These are phyloP conservation scores for Boletellus deceptivus DNA, from an alignment of 1,284 basidiomycete genomes.

Conservation along the genomic window DNA sequence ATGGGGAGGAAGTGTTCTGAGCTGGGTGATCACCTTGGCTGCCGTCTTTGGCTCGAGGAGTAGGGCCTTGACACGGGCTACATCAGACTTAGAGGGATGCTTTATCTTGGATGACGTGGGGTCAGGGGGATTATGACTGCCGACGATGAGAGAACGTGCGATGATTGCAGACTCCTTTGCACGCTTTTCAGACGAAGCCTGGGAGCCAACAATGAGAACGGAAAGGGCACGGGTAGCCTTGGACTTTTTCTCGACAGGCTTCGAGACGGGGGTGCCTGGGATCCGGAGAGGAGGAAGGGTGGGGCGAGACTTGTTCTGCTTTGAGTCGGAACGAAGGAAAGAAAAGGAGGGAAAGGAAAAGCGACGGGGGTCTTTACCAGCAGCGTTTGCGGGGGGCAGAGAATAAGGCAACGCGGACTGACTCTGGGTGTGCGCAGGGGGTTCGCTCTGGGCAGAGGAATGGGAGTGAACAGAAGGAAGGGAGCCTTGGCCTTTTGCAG, in stretches of 20 bases:
- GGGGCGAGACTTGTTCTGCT: conserved; percentile 21
- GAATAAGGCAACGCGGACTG: conserved; percentile 30
- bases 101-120: conserved; percentile 34
- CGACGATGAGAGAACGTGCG: conserved; percentile 67
- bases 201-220: conserved; percentile 17
- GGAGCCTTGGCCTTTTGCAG: conserved; percentile 1
- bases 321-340: conserved; percentile 35
- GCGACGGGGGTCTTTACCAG: conserved; percentile 29
- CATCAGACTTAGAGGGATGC: conserved; percentile 45
- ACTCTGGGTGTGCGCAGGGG: conserved; percentile 26
- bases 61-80: conserved; percentile 69
- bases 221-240: conserved; percentile 33
- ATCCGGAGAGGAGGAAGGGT: conserved; percentile 9
- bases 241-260: conserved; percentile 34
- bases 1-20: conserved; percentile 50
- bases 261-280: conserved; percentile 9
- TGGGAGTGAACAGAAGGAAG: conserved; percentile 16
- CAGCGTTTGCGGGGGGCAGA: conserved; percentile 1
- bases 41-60: conserved; percentile 65
- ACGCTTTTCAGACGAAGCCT: conserved; percentile 48
- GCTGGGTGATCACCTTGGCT: conserved; percentile 64
- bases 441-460: conserved; percentile 18
- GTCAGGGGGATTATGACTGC: conserved; percentile 38
- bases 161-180: conserved; percentile 63
- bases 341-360: conserved; percentile 41